Conservation (phyloP, 208 protist species). For the Trichomonas tenax region DNA sequence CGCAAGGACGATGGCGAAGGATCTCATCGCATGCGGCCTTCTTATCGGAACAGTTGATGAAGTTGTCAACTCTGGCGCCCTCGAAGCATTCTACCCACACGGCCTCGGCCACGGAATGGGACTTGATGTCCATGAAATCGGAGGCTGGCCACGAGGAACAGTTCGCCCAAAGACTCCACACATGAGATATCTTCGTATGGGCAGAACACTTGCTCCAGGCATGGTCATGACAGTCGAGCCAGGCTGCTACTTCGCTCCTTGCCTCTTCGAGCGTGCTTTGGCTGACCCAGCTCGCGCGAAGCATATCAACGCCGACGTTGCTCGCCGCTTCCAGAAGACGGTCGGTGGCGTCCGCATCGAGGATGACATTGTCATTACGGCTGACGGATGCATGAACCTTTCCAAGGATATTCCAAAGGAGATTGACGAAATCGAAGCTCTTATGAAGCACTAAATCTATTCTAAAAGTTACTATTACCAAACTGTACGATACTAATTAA, state of each 20-base stretch:
- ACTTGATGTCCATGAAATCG: constrained; percentile 37
- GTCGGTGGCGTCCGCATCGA: constrained; percentile 38
- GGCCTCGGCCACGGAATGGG: constrained; percentile 42
- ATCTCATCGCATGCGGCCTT: not conserved
- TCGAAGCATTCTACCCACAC: constrained; percentile 33
- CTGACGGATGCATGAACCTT: constrained; percentile 23
- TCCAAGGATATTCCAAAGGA: constrained; percentile 29
- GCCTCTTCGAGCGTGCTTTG: constrained; percentile 27
- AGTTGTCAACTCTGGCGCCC: constrained; percentile 21
- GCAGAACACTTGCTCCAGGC: constrained; percentile 26
- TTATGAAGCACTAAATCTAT: no score
- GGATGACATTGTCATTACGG: constrained; percentile 36
- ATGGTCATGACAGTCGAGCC: constrained; percentile 52
- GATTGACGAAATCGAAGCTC: constrained; percentile 31
- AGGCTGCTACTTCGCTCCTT: constrained; percentile 49
- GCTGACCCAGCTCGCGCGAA: constrained; percentile 2
- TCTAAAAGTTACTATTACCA: no score
- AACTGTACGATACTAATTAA: no score
- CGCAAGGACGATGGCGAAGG: not conserved
- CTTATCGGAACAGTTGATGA: constrained; percentile 22
- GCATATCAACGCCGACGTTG: constrained; percentile 1
- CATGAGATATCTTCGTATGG: constrained; percentile 30
- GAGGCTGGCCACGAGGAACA: constrained; percentile 32
- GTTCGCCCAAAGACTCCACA: not conserved
- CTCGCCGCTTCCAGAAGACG: not conserved